These are phyloP conservation scores for Uronychia setigera DNA, from an alignment of 73 alveolate genomes.

Conservation along the genomic window DNA sequence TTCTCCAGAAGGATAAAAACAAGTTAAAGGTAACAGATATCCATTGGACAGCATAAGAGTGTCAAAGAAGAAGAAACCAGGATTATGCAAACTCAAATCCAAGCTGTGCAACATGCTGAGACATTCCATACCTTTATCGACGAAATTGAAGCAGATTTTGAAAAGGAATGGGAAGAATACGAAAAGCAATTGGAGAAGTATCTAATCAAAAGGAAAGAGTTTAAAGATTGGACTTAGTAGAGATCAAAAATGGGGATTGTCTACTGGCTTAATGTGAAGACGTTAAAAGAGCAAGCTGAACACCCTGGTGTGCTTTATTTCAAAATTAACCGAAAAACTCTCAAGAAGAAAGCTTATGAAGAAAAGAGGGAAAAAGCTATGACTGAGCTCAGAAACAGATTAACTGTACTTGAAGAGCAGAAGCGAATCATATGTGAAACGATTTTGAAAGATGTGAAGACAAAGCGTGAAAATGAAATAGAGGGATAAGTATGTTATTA, in stretches of 20 bases:
- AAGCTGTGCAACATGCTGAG: conserved; percentile 1
- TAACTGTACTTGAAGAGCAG: not conserved
- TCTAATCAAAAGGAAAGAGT: conserved; percentile 12
- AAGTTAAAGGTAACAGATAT: too few species aligned
- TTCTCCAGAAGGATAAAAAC: too few species aligned
- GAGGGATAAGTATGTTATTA: not conserved
- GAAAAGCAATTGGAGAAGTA: conserved; percentile 17
- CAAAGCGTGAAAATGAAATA: not conserved
- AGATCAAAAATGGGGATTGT: conserved; percentile 1
- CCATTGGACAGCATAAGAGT: conserved; percentile 4
- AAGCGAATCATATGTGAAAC: not conserved
- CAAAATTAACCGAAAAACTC: conserved; percentile 1
- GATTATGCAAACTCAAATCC: not conserved
- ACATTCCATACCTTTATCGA: not conserved
- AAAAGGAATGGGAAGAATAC: conserved; percentile 28
- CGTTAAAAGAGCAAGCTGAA: conserved; percentile 1
- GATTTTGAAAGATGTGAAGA: not conserved
- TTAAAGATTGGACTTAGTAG: conserved; percentile 13
- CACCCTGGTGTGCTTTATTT: conserved; percentile 16
- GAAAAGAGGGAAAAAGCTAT: not conserved
- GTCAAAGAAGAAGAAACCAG: not conserved
- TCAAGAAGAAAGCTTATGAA: conserved; percentile 11
- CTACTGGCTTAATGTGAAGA: conserved; percentile 14
- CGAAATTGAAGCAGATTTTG: conserved; percentile 3
- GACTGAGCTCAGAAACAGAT: not conserved